Evolutionary conservation across 495 filamentous ascomycete species (phyloP), one percentile per base, ranked within the genome.

Genomic region (Gamarada debralockiae): DNA sequence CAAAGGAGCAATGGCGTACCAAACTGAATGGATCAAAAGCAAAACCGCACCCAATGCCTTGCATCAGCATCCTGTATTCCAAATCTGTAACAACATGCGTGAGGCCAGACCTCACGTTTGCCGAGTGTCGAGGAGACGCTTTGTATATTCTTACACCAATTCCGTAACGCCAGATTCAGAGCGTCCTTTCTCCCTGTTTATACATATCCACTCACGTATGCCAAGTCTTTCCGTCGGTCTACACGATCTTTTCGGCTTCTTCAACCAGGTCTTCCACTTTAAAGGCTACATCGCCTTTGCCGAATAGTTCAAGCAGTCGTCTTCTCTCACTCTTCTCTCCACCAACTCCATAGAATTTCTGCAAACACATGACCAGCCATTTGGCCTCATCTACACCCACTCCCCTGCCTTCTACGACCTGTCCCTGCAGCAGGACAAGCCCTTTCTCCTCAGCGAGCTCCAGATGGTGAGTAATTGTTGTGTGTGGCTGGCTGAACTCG

Each of bases 351-450:
- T 97, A 98, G 67, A 97, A 98, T 68, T 89, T 85, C 78, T 97
- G 93, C 73, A 98, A 69, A 41, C 90, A 89, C 78, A 95, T 88
- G n/a, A 95, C 77, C 60, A 98, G 65, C 90, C 87, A 96, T 66
- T 79, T 81, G 22, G 86, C 90, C 64, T 97, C 85, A 14, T 89
- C 74, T 2, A 87, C 83, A 15, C 73, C 84, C 13, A 97, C 81
- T 2, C 93, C 92, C 8, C 83, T 66, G 2, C 87, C 86, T 43
- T 85, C 83, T 56, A 87, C 74, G 25, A 98, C 86, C 53, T 73
- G 72, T 1, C 93, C 93, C 58, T 90, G 83, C 77, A 96, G 80
- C 39, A 98, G 72, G 24, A 97, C 90, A 40, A 96, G 59, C 6
- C 81, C 87, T 59, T 90, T 87, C 2, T 77, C 71, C 51, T 77